These are phyloP conservation scores for Corymbia maculata DNA, from an alignment of 345 rosid genomes.

Conservation along the genomic window DNA sequence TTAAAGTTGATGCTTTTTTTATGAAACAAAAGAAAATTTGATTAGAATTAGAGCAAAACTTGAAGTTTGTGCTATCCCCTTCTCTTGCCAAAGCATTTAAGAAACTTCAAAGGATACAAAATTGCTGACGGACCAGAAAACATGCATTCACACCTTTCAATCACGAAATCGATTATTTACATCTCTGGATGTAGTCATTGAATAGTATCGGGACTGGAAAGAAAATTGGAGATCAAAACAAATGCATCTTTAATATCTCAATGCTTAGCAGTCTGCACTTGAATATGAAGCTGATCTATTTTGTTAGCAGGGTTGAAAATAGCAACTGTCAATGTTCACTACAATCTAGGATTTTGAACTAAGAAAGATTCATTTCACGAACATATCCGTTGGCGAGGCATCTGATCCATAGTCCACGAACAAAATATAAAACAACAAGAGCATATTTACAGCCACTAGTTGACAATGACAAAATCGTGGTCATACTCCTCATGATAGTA, in stretches of 20 bases:
- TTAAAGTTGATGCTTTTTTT: background rate
- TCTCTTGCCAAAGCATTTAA: conserved; percentile 30
- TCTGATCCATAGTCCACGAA: background rate
- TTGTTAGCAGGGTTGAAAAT: background rate
- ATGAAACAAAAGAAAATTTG: background rate
- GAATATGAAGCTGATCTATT: background rate
- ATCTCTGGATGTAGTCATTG: background rate
- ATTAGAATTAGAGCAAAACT: too few relatives aligned
- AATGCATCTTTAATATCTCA: background rate
- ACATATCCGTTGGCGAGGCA: background rate
- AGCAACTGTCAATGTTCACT: background rate
- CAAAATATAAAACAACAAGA: background rate
- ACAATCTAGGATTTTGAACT: background rate
- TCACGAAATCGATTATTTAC: background rate
- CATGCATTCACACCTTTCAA: background rate
- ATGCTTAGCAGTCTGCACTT: background rate
- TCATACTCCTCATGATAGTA: background rate
- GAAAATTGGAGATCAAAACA: background rate
- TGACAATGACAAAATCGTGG: background rate
- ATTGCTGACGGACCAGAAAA: too few relatives aligned
- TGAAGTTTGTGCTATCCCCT: conserved; percentile 16
- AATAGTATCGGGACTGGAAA: background rate
- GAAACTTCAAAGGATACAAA: background rate
- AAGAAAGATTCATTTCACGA: background rate
- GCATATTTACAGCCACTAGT: background rate